Base-by-base conservation (phyloP, 176 grass and related monocot species). In the Carex parvula region DNA sequence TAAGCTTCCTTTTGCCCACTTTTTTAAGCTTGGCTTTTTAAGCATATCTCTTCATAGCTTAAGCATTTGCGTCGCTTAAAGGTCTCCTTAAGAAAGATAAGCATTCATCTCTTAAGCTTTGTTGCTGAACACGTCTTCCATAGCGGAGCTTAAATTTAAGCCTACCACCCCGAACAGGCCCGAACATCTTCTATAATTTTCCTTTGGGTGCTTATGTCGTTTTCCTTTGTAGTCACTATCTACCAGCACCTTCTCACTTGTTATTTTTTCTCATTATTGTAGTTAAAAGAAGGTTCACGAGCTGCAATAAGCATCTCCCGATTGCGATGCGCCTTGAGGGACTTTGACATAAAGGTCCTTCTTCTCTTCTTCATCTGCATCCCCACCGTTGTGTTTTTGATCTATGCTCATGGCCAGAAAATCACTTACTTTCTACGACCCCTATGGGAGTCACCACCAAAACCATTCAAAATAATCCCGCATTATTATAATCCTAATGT, bases 351-450 rank as follows among this genome's bases (percentile, higher is more conserved):
- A 12, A 97, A 87, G 89, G 88, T 69, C 15, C 84, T 97, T 52
- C 80, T 97, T 24, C 60, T 90, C 44, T 69, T 97, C 41, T 83
- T 97, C 71, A 92, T 97, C 3, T 91, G 84, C 78, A 56, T 93
- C 29, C 94, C 94, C 1, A 72, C 86, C 26, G 41, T 97, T 13
- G 91, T 97, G 46, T 87, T 90, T 29, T 20, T 59, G 67, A 94
- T 94, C 77, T 97, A 92, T 4, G 29, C 90, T 52, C 94, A 97
- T 79, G 91, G 91, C 61, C 94, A 97, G 88, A 97, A 97, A 84
- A 89, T 97, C n/a, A 94, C 94, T 18, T 97, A 97, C 70, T 97
- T 97, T 64, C 88, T 97, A 22, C 86, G 94, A 9, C 94, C 94
- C 0, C 83, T 97, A 46, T 97, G 94, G 94, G 94, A 97, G 15